Base-by-base conservation (phyloP, 805 yeast genomes). In the Schwanniomyces pseudopolymorphus region DNA sequence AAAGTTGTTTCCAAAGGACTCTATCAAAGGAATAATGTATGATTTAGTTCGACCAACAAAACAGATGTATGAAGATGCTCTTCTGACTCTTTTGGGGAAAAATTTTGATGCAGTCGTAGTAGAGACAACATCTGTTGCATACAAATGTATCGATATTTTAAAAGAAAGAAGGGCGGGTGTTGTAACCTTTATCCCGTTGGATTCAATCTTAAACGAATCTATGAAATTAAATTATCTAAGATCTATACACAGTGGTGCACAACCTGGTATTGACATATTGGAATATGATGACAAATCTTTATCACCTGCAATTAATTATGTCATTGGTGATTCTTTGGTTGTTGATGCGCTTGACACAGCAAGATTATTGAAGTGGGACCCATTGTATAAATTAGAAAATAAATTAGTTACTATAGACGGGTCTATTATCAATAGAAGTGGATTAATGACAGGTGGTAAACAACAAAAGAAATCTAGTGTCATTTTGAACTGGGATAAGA, bases 381-480 rank as follows among this genome's bases (percentile, higher is more conserved):
- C 69, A 31, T 70, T 75, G 6, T 46, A 50, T 16, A 66, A 81
- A 24, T 33, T 70, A 5, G 76, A 77, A 41, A 81, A 80, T 35
- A 89, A 87, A 61, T 63, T 87, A 41, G 96, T 91, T 2, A 80
- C 96, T 0, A 57, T 89, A 11, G 89, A 89, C 42, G 99, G 99
- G 1, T 80, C 92, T 0, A 72, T 90, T 25, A 87, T 94, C 40
- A 89, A 89, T 59, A 83, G 81, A 57, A 84, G 92, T 4, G 96
- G 96, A 5, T 73, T 90, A 31, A 89, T 94, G 96, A 86, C 97
- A 7, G 97, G 97, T 62, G 97, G 97, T 53, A 69, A 74, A 24
- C 74, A 81, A 5, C 72, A 73, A n/a, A 72, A 72, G 33, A 59
- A 54, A 17, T 65, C 73, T n/a, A 72, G 75, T 10, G 58, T 61